Conservation (phyloP, 164 flowering plant genomes). For the Warburgia ugandensis region DNA sequence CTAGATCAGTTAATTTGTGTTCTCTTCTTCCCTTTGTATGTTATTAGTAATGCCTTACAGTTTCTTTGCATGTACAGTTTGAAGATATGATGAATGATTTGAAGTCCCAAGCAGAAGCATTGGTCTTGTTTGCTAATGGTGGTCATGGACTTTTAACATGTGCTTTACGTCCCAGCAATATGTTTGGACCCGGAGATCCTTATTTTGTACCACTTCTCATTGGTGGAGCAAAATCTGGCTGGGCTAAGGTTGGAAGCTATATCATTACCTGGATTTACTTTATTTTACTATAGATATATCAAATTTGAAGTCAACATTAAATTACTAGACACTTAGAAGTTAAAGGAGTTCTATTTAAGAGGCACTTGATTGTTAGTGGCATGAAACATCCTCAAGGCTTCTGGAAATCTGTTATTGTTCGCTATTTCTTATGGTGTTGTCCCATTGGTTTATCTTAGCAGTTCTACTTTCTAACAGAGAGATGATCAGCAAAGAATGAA, state of each 20-base stretch:
- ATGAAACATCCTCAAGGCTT: too few species aligned
- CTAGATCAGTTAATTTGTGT: background rate
- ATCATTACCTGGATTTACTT: too few species aligned
- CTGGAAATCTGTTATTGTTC: too few species aligned
- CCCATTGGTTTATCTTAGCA: too few species aligned
- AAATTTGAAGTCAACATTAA: too few species aligned
- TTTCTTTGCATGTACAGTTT: slow-evolving; percentile 35
- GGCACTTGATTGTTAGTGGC: too few species aligned
- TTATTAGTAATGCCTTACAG: background rate
- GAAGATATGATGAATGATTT: slow-evolving; percentile 47
- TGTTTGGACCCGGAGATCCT: slow-evolving; percentile 82
- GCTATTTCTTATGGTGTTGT: too few species aligned
- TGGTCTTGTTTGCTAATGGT: slow-evolving; percentile 55
- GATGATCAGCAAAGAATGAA: too few species aligned
- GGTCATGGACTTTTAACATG: slow-evolving; percentile 73
- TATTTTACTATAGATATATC: too few species aligned
- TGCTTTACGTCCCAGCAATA: slow-evolving; percentile 77
- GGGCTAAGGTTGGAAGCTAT: slow-evolving; percentile 66
- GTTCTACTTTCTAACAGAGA: too few species aligned
- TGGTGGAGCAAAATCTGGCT: slow-evolving; percentile 46
- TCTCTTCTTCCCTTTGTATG: background rate
- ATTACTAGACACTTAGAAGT: too few species aligned
- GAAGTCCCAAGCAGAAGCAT: slow-evolving; percentile 80
- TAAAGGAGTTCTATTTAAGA: too few species aligned
- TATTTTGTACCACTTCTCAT: slow-evolving; percentile 45